Conservation (phyloP, 2,329 filamentous ascomycete species). For the Penicillium sp. region DNA sequence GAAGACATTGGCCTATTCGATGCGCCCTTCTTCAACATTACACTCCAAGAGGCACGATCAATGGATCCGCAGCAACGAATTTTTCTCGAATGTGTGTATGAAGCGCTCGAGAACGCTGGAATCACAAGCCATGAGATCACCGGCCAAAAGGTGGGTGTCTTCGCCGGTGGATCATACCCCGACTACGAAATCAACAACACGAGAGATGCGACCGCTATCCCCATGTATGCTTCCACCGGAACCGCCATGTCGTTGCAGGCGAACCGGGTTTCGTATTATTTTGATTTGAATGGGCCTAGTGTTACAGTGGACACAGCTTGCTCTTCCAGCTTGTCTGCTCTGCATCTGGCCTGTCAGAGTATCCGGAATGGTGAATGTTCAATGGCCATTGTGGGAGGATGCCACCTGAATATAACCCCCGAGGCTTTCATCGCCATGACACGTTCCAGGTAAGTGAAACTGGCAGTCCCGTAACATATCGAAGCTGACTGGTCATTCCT, state of each 20-base stretch:
- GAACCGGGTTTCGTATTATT: conserved; percentile 30
- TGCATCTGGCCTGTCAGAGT: conserved; percentile 25
- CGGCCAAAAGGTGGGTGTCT: conserved; percentile 21
- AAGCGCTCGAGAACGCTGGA: conserved; percentile 27
- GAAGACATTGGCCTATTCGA: conserved; percentile 26
- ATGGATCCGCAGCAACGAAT: conserved; percentile 26
- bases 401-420: conserved; percentile 25
- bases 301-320: conserved; percentile 30
- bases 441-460: conserved; percentile 12
- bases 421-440: conserved; percentile 24
- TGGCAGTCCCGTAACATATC: not conserved
- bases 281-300: conserved; percentile 28
- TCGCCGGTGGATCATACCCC: conserved; percentile 18
- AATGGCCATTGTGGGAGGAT: conserved; percentile 26
- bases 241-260: conserved; percentile 22
- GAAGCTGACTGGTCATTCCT: not conserved
- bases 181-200: conserved; percentile 25
- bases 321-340: conserved; percentile 24
- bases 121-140: conserved; percentile 19
- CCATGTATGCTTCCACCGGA: conserved; percentile 23
- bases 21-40: conserved; percentile 29
- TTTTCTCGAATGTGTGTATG: conserved; percentile 25
- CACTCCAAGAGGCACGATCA: conserved; percentile 20
- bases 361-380: conserved; percentile 23
- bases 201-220: conserved; percentile 18